Conservation (phyloP, 106 monocot genomes). For the Dendrobium officinale region DNA sequence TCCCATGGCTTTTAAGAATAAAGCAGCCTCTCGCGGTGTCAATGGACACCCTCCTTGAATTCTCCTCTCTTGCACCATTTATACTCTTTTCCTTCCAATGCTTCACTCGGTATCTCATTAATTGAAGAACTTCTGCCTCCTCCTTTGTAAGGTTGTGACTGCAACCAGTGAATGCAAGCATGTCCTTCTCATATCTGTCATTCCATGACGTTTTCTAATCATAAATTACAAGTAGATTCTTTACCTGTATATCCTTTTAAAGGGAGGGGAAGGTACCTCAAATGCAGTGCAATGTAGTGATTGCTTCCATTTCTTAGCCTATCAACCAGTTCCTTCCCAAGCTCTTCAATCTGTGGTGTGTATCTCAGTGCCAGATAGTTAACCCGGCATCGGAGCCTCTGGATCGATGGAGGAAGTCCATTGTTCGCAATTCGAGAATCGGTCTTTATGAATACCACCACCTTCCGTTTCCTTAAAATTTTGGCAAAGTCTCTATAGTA, state of each 20-base stretch:
- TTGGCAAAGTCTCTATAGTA: conserved; percentile 29
- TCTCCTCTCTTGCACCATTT: conserved; percentile 24
- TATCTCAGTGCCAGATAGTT: conserved; percentile 76
- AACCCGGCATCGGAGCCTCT: conserved; percentile 77
- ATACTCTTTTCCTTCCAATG: conserved; percentile 69
- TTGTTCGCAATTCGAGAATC: conserved; percentile 78
- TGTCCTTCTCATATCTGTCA: conserved; percentile 58
- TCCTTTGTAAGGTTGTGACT: conserved; percentile 30
- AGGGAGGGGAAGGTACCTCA: conserved; percentile 31
- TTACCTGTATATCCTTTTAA: too few species aligned
- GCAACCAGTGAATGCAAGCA: conserved; percentile 58
- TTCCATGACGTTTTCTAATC: not conserved
- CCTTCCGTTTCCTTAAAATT: conserved; percentile 47
- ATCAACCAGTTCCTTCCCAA: conserved; percentile 44
- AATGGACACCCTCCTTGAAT: conserved; percentile 48
- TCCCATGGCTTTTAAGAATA: conserved; percentile 49
- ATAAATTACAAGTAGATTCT: not conserved
- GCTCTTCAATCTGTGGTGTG: conserved; percentile 48
- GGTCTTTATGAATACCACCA: conserved; percentile 61
- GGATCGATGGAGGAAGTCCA: conserved; percentile 65
- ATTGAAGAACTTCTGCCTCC: conserved; percentile 30
- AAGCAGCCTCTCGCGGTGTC: conserved; percentile 40
- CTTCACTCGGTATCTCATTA: conserved; percentile 26
- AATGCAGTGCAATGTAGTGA: conserved; percentile 72
- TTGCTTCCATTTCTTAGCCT: conserved; percentile 34